A percentile compares a stretch with the other conserved stretches of the same genome.
Evolutionary conservation across 2,329 filamentous ascomycete species (phyloP).

Genomic region (Akanthomyces muscarius): DNA sequence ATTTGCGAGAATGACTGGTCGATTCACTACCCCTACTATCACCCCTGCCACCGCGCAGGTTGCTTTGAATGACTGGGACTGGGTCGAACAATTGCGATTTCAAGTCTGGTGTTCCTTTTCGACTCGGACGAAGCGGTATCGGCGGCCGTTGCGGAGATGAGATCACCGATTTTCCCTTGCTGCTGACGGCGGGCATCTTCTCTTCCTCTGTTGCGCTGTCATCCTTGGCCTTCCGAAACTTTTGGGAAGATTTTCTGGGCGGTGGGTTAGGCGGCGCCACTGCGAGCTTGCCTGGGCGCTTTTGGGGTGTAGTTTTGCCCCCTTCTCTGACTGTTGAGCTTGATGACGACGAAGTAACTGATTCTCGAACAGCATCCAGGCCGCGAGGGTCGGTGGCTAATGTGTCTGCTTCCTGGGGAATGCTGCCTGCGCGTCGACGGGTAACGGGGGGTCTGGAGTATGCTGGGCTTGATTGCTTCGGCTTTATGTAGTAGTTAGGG

Average conservation of each 20-base stretch:
- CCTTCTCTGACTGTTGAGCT: conserved; percentile 61
- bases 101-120: conserved; percentile 63
- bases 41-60: conserved; percentile 41
- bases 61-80: conserved; percentile 59
- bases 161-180: conserved; percentile 26
- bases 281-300: conserved; percentile 39
- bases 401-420: conserved; percentile 46
- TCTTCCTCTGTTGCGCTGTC: conserved; percentile 34
- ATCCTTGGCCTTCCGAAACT: conserved; percentile 37
- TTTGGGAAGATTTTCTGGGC: conserved; percentile 58
- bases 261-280: conserved; percentile 56
- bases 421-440: conserved; percentile 53
- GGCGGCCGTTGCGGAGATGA: conserved; percentile 22
- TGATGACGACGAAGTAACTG: conserved; percentile 68
- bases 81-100: conserved; percentile 51
- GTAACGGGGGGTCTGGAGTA: conserved; percentile 58
- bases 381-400: conserved; percentile 49
- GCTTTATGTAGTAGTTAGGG: conserved; percentile 40
- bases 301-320: conserved; percentile 41
- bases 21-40: conserved; percentile 45
- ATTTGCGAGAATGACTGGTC: conserved; percentile 25
- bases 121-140: conserved; percentile 51
- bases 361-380: conserved; percentile 64
- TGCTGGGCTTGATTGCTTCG: conserved; percentile 52
- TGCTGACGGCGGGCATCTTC: conserved; percentile 25